These are phyloP conservation scores for Miscanthus lutarioriparius DNA, from an alignment of 176 grass and related monocot species.

Conservation along the genomic window DNA sequence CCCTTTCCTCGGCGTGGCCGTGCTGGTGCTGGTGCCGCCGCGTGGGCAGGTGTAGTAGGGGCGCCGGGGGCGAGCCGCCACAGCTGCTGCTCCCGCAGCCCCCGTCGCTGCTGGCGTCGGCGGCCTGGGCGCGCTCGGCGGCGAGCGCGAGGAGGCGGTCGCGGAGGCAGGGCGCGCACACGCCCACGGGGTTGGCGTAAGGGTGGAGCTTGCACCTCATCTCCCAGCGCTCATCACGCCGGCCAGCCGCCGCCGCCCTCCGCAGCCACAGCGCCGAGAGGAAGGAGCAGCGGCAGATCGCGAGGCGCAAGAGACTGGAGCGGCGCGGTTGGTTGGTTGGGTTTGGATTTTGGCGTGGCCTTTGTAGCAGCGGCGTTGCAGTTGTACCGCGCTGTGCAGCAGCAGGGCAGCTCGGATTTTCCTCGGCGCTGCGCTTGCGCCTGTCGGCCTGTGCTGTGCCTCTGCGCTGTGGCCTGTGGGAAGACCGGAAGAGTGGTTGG, in stretches of 20 bases:
- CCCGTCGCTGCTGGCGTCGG: not conserved
- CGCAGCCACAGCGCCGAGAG: not conserved
- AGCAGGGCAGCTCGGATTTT: not conserved
- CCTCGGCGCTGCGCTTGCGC: not conserved
- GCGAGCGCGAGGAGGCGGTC: constrained; percentile 69
- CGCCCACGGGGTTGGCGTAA: constrained; percentile 59
- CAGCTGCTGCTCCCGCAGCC: not conserved
- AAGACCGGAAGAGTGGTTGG: not conserved
- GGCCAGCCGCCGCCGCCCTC: not conserved
- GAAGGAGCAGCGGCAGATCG: not conserved
- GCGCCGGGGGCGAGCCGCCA: constrained; percentile 2
- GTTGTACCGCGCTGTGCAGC: not conserved
- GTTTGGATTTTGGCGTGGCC: constrained; percentile 28
- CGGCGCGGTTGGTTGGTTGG: not conserved
- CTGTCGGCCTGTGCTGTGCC: not conserved
- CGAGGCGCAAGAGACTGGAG: not conserved
- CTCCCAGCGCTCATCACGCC: constrained; percentile 25
- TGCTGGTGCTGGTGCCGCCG: not conserved
- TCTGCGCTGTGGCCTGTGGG: not conserved
- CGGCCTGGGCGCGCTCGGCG: constrained; percentile 34
- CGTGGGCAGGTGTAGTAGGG: not conserved
- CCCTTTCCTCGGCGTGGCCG: not conserved
- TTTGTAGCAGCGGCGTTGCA: not conserved
- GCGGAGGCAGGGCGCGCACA: constrained; percentile 79
- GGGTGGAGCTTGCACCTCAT: constrained; percentile 89